These are phyloP conservation scores for Bisporella sp. DNA, from an alignment of 2,329 filamentous ascomycete genomes.

Conservation along the genomic window DNA sequence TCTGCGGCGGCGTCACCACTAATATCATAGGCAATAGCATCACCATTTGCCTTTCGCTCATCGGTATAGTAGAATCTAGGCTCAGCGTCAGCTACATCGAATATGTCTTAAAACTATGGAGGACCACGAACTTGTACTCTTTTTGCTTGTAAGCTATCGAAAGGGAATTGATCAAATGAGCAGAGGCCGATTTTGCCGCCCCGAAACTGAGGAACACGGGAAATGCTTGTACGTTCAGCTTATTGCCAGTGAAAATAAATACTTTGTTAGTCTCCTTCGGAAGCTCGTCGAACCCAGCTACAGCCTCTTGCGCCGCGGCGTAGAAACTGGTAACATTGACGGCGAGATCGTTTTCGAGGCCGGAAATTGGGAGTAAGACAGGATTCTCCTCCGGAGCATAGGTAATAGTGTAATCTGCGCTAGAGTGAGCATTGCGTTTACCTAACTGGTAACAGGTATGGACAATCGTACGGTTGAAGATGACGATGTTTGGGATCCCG, in stretches of 20 bases:
- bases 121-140: conserved; percentile 27
- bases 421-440: too few relatives aligned
- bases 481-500: conserved; percentile 34
- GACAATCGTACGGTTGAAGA: conserved; percentile 32
- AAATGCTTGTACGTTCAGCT: conserved; percentile 27
- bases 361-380: neutral
- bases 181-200: conserved; percentile 32
- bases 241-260: conserved; percentile 40
- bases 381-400: neutral
- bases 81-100: neutral
- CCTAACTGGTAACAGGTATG: neutral
- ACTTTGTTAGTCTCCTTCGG: conserved; percentile 26
- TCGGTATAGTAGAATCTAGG: conserved; percentile 44
- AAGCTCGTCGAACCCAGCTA: conserved; percentile 23
- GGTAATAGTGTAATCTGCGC: too few relatives aligned
- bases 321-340: conserved; percentile 34
- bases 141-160: conserved; percentile 28
- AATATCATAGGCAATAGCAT: conserved; percentile 20
- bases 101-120: too few relatives aligned
- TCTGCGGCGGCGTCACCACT: conserved; percentile 35
- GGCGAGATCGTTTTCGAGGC: conserved; percentile 25
- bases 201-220: conserved; percentile 29
- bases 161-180: conserved; percentile 28
- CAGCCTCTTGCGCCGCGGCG: conserved; percentile 33
- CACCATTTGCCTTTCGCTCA: conserved; percentile 37